These are phyloP conservation scores for Talaromyces nanjingensis DNA, from an alignment of 495 filamentous ascomycete genomes.

Conservation along the genomic window DNA sequence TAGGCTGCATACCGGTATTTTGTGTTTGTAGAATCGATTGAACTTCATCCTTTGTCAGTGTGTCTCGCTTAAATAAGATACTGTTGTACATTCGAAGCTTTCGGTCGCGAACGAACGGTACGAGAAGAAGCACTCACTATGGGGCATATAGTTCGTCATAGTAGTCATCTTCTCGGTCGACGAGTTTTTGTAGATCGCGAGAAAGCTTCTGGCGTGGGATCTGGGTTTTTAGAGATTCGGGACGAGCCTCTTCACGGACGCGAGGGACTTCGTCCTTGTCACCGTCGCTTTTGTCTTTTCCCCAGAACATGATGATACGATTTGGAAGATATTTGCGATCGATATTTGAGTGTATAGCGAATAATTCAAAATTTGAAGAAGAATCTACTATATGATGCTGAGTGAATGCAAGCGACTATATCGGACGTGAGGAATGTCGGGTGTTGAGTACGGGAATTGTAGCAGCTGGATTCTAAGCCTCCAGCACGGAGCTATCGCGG, in stretches of 20 bases:
- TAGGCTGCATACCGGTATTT: slow-evolving; percentile 90
- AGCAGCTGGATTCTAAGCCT: not conserved
- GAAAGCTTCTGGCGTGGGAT: slow-evolving; percentile 58
- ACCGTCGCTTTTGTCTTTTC: slow-evolving; percentile 10
- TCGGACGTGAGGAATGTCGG: not conserved
- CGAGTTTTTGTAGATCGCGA: slow-evolving; percentile 59
- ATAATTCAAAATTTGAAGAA: not conserved
- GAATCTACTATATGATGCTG: not conserved
- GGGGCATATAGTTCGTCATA: slow-evolving; percentile 71
- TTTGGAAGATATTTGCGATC: not conserved
- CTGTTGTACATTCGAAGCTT: not conserved
- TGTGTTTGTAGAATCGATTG: slow-evolving; percentile 73
- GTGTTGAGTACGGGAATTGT: not conserved
- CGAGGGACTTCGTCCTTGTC: slow-evolving; percentile 10
- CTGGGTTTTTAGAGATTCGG: slow-evolving; percentile 39
- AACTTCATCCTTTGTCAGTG: slow-evolving; percentile 41
- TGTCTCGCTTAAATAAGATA: not conserved
- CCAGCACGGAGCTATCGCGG: not conserved
- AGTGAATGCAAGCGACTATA: not conserved
- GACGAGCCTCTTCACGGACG: slow-evolving; percentile 25
- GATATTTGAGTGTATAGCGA: not conserved
- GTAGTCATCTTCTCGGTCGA: slow-evolving; percentile 72
- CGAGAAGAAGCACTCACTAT: slow-evolving; percentile 55
- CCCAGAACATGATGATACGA: slow-evolving; percentile 28
- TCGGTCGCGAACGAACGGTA: slow-evolving; percentile 2